Percentiles rank a stretch among this genome's conserved stretches.
Evolutionary conservation across 345 rosid genomes (phyloP).

Genomic region (Lumnitzera littorea): DNA sequence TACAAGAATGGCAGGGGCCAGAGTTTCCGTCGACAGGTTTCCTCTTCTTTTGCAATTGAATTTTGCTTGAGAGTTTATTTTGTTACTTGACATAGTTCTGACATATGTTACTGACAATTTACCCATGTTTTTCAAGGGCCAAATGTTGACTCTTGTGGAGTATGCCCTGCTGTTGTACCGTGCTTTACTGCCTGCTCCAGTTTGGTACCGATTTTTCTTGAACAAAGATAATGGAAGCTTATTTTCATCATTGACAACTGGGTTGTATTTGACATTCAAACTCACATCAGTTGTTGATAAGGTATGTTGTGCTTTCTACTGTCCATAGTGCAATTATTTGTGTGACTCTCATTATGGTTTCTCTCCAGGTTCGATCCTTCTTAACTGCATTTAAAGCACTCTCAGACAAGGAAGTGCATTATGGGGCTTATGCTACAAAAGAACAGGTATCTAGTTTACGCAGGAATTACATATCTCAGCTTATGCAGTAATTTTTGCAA

Average conservation of each 20-base stretch:
- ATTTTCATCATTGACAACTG: slow-evolving; percentile 74
- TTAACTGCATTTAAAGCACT: slow-evolving; percentile 38
- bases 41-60: neutral
- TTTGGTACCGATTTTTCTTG: slow-evolving; percentile 85
- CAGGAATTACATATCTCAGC: neutral
- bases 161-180: slow-evolving; percentile 63
- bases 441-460: slow-evolving; percentile 36
- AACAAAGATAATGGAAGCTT: slow-evolving; percentile 86
- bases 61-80: neutral
- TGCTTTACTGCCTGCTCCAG: slow-evolving; percentile 77
- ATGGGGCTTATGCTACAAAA: slow-evolving; percentile 47
- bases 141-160: slow-evolving; percentile 76
- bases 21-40: slow-evolving; percentile 50
- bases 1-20: slow-evolving; percentile 48
- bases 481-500: neutral
- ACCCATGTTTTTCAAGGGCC: slow-evolving; percentile 42
- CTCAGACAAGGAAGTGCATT: slow-evolving; percentile 46
- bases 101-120: neutral
- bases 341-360: neutral
- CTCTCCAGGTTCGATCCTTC: slow-evolving; percentile 43
- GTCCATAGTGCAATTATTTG: neutral
- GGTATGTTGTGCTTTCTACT: slow-evolving; percentile 24
- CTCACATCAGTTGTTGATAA: slow-evolving; percentile 71
- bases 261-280: slow-evolving; percentile 81
- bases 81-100: slow-evolving; percentile 4